A percentile compares a stretch with the other conserved stretches of the same genome.
Conservation (phyloP, 805 yeast genomes). For the Jamesozyma gamospora region DNA sequence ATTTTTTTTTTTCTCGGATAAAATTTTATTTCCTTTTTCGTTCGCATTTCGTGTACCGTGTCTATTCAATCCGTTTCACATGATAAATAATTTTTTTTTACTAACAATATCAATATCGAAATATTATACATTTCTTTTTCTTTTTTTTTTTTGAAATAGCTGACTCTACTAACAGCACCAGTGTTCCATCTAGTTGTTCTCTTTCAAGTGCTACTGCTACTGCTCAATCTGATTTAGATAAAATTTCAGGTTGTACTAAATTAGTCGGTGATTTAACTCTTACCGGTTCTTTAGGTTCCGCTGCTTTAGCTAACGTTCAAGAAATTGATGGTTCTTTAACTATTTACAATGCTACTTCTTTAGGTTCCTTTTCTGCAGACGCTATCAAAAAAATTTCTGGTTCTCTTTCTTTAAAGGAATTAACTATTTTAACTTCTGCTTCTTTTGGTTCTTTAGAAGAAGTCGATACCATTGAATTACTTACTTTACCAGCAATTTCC, state of each 20-base stretch:
- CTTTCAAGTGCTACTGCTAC: conserved; percentile 63
- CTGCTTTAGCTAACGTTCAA: conserved; percentile 64
- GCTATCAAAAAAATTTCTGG: conserved; percentile 66
- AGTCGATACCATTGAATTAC: conserved; percentile 71
- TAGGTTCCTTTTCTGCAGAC: conserved; percentile 68
- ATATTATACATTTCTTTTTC: not conserved
- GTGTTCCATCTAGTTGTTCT: conserved; percentile 53
- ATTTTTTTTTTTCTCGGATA: not conserved
- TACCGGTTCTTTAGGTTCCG: conserved; percentile 52
- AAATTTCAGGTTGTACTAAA: conserved; percentile 61
- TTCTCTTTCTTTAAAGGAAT: conserved; percentile 47
- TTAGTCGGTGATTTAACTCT: conserved; percentile 72
- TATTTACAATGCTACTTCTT: conserved; percentile 53
- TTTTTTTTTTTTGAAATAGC: conserved; percentile 2
- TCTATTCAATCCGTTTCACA: no score
- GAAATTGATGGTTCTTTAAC: conserved; percentile 68
- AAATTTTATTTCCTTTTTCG: no score
- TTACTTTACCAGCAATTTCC: conserved; percentile 78
- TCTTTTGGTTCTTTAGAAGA: conserved; percentile 70
- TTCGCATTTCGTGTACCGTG: no score
- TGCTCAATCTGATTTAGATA: conserved; percentile 68
- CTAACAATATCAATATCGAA: not conserved
- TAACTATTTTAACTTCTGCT: conserved; percentile 58
- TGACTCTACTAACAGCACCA: conserved; percentile 4
- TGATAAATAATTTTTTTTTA: not conserved